Base-by-base conservation (phyloP, 805 yeast species). In the Kodamaea nitidulidarum region DNA sequence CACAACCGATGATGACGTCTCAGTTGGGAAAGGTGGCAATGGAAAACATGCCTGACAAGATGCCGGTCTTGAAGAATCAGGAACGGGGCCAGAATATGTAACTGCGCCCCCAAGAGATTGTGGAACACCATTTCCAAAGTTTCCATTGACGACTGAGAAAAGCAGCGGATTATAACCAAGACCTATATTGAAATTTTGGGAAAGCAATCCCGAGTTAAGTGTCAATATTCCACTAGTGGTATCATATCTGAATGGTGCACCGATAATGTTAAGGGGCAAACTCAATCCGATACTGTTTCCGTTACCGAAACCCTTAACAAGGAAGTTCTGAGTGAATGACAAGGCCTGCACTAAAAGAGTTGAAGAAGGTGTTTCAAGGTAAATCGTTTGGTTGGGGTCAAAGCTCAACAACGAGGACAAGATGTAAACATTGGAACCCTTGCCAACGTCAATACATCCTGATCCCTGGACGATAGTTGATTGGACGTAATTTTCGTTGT, bases 401-500 rank as follows among this genome's bases (percentile, higher is more conserved):
- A 46, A 35, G 3, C 30, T 4, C 17, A 42, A 31, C 16, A 42
- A 36, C 0, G 43, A 36, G 21, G 36, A 38, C 24, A 36, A 42
- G 9, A 41, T 33, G 41, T 42, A 47, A 2, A 47, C 21, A 21
- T 15, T 39, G 24, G 51, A 41, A 14, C 39, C 32, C 4, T 3
- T 12, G n/a, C 51, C 55, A 15, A 50, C 49, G 35, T 36, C 44
- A 15, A 58, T 44, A 50, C 67, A 61, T 21, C 67, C 67, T n/a
- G 43, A 17, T 17, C 65, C 65, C 2, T 16, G 7, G 28, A 61
- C 47, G 15, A 30, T 32, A 11, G 56, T 47, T 1, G 50, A 41
- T 44, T 59, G 65, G n/a, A 37, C 35, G 41, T 52, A 60, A 2
- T 36, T 35, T 21, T 48, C 43, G 30, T 54, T 58, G 36, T 42